These are phyloP conservation scores for Prunella vulgaris DNA, from an alignment of 257 asterid species.

Conservation along the genomic window DNA sequence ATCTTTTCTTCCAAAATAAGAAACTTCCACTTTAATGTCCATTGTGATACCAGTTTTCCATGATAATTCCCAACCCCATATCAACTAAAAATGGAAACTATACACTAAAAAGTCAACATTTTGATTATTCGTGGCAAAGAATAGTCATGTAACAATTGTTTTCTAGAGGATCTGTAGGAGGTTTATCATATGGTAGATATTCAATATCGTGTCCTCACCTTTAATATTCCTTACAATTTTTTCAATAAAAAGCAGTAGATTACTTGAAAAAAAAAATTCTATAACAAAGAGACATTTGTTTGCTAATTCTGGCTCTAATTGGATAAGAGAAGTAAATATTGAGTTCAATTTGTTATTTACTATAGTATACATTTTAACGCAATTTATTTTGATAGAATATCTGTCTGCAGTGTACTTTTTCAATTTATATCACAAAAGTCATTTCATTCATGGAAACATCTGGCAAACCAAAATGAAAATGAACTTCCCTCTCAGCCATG, in stretches of 20 bases:
- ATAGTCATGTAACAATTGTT: no score
- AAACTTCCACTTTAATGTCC: neutral
- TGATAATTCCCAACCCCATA: neutral
- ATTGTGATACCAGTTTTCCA: neutral
- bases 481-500: neutral
- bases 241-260: neutral
- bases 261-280: neutral
- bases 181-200: neutral
- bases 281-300: neutral
- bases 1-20: neutral
- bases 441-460: neutral
- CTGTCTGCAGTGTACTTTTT: neutral
- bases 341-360: neutral
- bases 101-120: no score
- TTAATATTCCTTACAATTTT: neutral
- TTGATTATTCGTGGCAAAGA: no score
- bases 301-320: neutral
- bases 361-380: no score
- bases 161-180: neutral
- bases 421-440: neutral
- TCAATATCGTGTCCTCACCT: neutral
- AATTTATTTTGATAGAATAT: no score
- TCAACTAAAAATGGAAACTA: neutral
- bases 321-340: neutral
- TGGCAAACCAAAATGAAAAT: conserved; percentile 1